phyloP scores from a whole-genome alignment of 2,329 filamentous ascomycete genomes.

The Botrytis galanthina region DNA sequence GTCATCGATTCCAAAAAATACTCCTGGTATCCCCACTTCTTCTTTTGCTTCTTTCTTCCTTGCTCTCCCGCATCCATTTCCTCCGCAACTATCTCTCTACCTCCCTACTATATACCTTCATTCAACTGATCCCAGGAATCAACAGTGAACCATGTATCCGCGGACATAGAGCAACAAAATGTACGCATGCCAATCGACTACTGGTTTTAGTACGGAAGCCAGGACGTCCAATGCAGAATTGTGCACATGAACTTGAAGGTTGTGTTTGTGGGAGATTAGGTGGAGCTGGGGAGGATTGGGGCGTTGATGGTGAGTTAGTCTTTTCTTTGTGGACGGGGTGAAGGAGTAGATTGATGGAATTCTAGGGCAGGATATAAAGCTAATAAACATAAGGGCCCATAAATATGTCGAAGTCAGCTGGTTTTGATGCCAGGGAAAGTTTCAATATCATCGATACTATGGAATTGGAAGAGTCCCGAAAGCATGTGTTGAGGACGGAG shows the following conservation, averaged over 20 bases:
- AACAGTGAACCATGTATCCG: conserved; percentile 35
- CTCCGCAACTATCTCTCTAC: neutral
- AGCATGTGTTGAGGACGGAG: neutral
- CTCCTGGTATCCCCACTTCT: conserved; percentile 30
- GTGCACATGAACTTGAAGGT: conserved; percentile 33
- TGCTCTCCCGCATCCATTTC: neutral
- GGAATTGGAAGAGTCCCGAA: neutral
- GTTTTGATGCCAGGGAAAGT: neutral
- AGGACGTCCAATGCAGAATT: conserved; percentile 34
- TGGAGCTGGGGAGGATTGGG: neutral
- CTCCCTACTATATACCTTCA: fast-evolving
- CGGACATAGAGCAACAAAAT: conserved; percentile 35
- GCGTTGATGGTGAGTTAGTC: neutral
- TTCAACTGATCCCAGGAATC: neutral
- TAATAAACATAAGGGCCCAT: neutral
- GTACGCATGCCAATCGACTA: conserved; percentile 32
- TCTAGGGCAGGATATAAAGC: neutral
- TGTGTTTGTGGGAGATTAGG: neutral
- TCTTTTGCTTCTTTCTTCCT: neutral
- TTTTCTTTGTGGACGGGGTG: neutral
- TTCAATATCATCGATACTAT: neutral
- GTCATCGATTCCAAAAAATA: conserved; percentile 35
- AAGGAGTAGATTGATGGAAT: neutral
- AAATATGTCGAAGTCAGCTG: neutral
- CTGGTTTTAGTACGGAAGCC: conserved; percentile 35